Evolutionary conservation across 805 yeast species (phyloP).

Genomic region (Brettanomyces sp.): DNA sequence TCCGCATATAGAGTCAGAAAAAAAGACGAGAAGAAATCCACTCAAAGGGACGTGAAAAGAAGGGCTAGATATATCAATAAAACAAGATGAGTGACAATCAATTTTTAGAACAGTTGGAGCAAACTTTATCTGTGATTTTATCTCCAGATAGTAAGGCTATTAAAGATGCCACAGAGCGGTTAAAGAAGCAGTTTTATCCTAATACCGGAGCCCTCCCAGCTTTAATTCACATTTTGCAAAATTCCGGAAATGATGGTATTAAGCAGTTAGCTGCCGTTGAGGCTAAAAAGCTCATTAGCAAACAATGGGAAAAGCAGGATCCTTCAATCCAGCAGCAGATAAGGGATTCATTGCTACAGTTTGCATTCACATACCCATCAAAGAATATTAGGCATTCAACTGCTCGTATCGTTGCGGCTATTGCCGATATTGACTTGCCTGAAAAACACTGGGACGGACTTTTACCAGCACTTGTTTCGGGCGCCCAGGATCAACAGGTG

Average conservation of each 20-base stretch:
- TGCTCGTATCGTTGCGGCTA: constrained; percentile 82
- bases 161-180: constrained; percentile 70
- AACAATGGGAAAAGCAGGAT: constrained; percentile 57
- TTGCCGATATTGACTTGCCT: constrained; percentile 69
- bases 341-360: constrained; percentile 56
- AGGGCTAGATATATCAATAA: too few relatives aligned
- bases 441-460: constrained; percentile 64
- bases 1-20: too few relatives aligned
- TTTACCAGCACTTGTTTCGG: constrained; percentile 59
- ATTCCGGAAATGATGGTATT: constrained; percentile 57
- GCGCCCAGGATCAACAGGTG: constrained; percentile 40
- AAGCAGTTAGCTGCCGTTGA: constrained; percentile 96
- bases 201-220: constrained; percentile 71
- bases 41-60: too few relatives aligned
- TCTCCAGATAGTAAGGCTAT: constrained; percentile 76
- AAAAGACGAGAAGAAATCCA: too few relatives aligned
- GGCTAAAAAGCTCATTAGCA: constrained; percentile 71
- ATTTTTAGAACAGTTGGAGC: constrained; percentile 63
- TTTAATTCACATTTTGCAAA: constrained; percentile 70
- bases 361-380: constrained; percentile 56
- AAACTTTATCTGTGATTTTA: constrained; percentile 66
- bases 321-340: constrained; percentile 47
- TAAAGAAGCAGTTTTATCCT: constrained; percentile 66
- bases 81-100: constrained; percentile 37
- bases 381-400: constrained; percentile 74